phyloP scores from a whole-genome alignment of 1,284 basidiomycete species.

The Tylopilus sp. region DNA sequence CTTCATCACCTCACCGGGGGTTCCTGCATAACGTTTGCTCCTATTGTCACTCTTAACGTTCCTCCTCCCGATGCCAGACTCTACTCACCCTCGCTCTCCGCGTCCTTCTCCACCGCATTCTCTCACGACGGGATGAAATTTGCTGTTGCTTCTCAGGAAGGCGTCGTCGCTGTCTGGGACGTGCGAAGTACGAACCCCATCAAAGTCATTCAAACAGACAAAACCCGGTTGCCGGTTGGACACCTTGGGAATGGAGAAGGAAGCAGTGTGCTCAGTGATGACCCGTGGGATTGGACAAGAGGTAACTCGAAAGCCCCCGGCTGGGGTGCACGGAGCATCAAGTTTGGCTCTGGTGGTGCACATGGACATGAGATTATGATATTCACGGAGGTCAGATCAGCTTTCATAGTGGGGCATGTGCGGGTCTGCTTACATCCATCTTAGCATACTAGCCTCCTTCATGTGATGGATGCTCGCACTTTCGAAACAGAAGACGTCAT shows the following conservation, averaged over 20 bases:
- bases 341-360: conserved; percentile 59
- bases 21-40: conserved; percentile 51
- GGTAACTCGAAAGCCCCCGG: conserved; percentile 57
- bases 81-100: conserved; percentile 48
- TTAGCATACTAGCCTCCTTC: conserved; percentile 71
- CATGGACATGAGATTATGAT: conserved; percentile 63
- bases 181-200: conserved; percentile 68
- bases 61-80: conserved; percentile 47
- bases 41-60: conserved; percentile 53
- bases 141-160: conserved; percentile 84
- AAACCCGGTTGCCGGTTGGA: conserved; percentile 37
- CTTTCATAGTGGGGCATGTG: background rate
- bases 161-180: conserved; percentile 77
- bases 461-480: conserved; percentile 76
- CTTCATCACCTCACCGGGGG: conserved; percentile 68
- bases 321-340: conserved; percentile 75
- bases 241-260: conserved; percentile 41
- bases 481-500: conserved; percentile 74
- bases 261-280: conserved; percentile 57
- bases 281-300: conserved; percentile 63
- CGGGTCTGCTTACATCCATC: conserved; percentile 12
- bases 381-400: conserved; percentile 71
- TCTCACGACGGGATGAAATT: conserved; percentile 77
- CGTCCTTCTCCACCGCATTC: conserved; percentile 84
- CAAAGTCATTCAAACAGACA: conserved; percentile 59